Evolutionary conservation across 208 protist genomes (phyloP).

Genomic region (Strigomonas culicis): DNA sequence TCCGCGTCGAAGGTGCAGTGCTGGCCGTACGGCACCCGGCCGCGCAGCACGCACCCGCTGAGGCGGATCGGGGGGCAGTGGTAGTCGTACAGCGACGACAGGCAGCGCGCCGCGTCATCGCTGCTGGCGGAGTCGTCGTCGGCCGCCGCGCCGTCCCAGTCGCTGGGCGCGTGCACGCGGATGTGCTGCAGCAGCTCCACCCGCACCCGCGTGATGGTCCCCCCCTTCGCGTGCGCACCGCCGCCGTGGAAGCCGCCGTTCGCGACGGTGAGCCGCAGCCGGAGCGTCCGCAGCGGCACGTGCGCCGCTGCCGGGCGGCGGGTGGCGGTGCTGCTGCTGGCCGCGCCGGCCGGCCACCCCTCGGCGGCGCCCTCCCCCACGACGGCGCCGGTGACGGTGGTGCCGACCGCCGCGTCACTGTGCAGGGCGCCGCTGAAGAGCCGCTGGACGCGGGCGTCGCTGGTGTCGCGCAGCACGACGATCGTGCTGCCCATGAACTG

Average conservation of each 20-base stretch:
- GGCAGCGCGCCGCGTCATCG: background rate
- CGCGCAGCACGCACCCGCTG: background rate
- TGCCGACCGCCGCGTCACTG: background rate
- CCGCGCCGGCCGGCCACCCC: background rate
- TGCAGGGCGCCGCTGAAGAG: background rate
- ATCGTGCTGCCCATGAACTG: background rate
- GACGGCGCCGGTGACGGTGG: constrained; percentile 10
- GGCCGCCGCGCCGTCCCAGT: background rate
- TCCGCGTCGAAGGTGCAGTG: constrained; percentile 6
- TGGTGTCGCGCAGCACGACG: constrained; percentile 2
- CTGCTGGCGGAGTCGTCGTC: background rate
- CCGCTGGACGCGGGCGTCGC: background rate
- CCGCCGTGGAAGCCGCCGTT: constrained; percentile 10
- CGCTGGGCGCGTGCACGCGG: background rate
- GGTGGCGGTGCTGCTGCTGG: background rate
- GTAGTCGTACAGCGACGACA: constrained; percentile 4
- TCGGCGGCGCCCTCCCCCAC: background rate
- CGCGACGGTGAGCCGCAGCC: constrained; percentile 14
- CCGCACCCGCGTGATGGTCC: constrained; percentile 8
- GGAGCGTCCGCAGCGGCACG: constrained; percentile 10
- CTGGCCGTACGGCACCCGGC: constrained; percentile 14
- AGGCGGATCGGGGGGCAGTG: constrained; percentile 6
- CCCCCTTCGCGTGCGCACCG: background rate
- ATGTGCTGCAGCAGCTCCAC: constrained; percentile 14
- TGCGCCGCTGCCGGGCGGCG: background rate